phyloP scores from a whole-genome alignment of 1,284 basidiomycete species.

The Cutaneotrichosporon curvatum region DNA sequence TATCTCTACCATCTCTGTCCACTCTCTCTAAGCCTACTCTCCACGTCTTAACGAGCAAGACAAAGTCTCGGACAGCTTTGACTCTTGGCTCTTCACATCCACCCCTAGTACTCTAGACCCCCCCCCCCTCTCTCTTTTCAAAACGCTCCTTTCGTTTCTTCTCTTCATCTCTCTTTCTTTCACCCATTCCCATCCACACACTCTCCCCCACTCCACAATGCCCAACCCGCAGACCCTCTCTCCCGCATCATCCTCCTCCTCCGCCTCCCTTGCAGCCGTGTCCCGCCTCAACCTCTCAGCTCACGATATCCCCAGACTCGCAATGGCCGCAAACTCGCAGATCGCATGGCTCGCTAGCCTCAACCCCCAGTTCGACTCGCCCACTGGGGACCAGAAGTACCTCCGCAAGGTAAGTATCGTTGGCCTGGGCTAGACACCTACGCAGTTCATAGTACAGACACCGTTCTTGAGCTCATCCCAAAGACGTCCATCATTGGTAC shows the following conservation, averaged over 20 bases:
- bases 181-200: neutral
- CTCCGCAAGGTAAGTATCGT: slow-evolving; percentile 74
- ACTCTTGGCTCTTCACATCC: too few relatives aligned
- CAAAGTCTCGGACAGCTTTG: too few relatives aligned
- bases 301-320: neutral
- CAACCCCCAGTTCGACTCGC: slow-evolving; percentile 61
- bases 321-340: slow-evolving; percentile 47
- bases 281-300: slow-evolving; percentile 13
- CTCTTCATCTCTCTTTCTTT: neutral
- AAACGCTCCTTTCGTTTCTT: too few relatives aligned
- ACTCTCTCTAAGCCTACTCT: too few relatives aligned
- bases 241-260: slow-evolving; percentile 2
- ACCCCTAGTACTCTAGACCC: too few relatives aligned
- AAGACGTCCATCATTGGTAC: slow-evolving; percentile 95
- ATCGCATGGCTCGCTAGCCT: slow-evolving; percentile 84
- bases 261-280: slow-evolving; percentile 3
- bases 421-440: neutral
- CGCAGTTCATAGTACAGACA: neutral
- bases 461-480: neutral
- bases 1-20: too few relatives aligned
- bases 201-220: neutral
- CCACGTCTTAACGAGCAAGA: too few relatives aligned
- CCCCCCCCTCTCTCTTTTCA: too few relatives aligned
- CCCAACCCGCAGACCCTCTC: neutral
- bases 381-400: slow-evolving; percentile 67